Evolutionary conservation across 140 eudicot species (phyloP), one percentile per base, ranked within the genome.

Genomic region (Stevia rebaudiana): DNA sequence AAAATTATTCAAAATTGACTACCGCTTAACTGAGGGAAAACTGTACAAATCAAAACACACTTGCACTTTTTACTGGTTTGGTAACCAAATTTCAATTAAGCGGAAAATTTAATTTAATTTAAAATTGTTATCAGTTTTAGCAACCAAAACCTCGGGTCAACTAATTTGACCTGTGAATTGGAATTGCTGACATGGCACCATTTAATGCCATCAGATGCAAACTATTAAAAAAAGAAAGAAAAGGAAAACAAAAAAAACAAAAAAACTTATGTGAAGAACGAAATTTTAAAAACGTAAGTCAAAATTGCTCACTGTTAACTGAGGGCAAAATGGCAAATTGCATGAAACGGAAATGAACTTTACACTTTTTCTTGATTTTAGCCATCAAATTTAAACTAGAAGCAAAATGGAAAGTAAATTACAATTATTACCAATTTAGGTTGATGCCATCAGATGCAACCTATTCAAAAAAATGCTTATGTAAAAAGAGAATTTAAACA

Each of bases 1-100:
- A 1, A 16, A 49, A 48, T 49, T 28, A 36, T 8, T 15, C 41
- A 30, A 16, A 39, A 52, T 23, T 33, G 10, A 7, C 25, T 67
- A 9, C 53, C 18, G 10, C 52, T 58, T 59, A 62, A n/a, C 53
- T 28, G 18, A n/a, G 61, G 61, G 17, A 36, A 54, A 52, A 54
- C 61, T 11, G 18, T 13, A 23, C 10, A 52, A 23, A 11, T 11
- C 36, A 23, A 50, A 52, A 52, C 9, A 8, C 13, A 54, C 39
- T 28, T 13, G n/a, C 22, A 54, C 41, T 13, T 54, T 54, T 30
- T 30, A 6, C 61, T n/a, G 22, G 28, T 13, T 54, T 54, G n/a
- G 40, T 40, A 28, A 54, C 40, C 61, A 28, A 28, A 54, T 54
- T 6, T 25, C 13, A 8, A 54, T 54, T 28, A 54, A 21, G 19